phyloP scores from a whole-genome alignment of 805 yeast species.

The Zygotorulaspora danielsina region DNA sequence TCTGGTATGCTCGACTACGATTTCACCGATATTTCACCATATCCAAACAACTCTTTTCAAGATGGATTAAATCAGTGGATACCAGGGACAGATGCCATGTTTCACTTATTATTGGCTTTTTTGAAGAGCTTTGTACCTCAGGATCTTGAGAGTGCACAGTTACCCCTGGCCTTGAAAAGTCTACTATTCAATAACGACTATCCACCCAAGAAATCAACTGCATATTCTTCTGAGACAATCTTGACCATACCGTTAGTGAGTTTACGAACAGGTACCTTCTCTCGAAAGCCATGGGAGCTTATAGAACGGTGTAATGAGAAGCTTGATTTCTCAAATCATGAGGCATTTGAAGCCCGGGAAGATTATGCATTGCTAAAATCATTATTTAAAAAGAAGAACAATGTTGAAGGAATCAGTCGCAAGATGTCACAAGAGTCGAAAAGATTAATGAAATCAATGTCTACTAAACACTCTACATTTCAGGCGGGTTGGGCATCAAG shows the following conservation, averaged over 20 bases:
- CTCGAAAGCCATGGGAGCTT: conserved; percentile 53
- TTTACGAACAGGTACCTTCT: conserved; percentile 44
- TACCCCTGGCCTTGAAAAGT: conserved; percentile 65
- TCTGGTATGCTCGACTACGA: conserved; percentile 31
- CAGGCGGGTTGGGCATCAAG: conserved; percentile 42
- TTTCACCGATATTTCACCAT: conserved; percentile 17
- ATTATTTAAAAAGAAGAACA: conserved; percentile 55
- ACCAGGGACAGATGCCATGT: conserved; percentile 78
- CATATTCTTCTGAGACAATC: conserved; percentile 39
- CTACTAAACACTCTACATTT: conserved; percentile 39
- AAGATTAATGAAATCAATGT: conserved; percentile 45
- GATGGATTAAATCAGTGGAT: conserved; percentile 76
- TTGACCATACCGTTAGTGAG: conserved; percentile 61
- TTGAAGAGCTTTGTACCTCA: conserved; percentile 72
- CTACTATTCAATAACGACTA: conserved; percentile 62
- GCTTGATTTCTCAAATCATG: conserved; percentile 64
- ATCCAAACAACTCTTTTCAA: conserved; percentile 43
- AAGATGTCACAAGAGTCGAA: conserved; percentile 72
- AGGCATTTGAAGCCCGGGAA: conserved; percentile 66
- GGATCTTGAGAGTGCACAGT: conserved; percentile 45
- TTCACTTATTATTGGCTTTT: conserved; percentile 73
- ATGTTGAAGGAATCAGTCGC: conserved; percentile 49
- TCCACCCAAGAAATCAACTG: conserved; percentile 58
- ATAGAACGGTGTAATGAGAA: conserved; percentile 54
- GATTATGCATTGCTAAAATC: conserved; percentile 72